phyloP scores from a whole-genome alignment of 257 asterid species.

The Orobanche coerulescens region DNA sequence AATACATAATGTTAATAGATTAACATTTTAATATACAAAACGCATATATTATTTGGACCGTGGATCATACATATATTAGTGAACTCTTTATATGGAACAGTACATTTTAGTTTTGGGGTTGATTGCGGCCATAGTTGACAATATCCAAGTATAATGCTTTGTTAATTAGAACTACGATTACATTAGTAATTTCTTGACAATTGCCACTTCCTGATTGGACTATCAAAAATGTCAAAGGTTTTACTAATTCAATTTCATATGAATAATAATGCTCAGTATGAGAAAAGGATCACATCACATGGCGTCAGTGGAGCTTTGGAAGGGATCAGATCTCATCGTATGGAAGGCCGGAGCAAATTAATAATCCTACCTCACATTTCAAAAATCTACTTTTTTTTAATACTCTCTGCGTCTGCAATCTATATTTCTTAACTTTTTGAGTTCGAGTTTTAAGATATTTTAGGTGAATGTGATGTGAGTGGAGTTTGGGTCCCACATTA shows the following conservation, averaged over 20 bases:
- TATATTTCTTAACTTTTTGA: no score
- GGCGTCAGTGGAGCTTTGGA: conserved; percentile 9
- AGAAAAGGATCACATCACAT: conserved; percentile 29
- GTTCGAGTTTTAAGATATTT: no score
- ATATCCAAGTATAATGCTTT: conserved; percentile 1
- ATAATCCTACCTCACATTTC: not conserved
- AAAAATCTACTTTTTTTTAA: no score
- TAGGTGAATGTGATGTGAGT: no score
- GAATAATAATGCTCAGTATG: conserved; percentile 14
- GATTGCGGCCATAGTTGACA: conserved; percentile 9
- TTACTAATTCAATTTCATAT: not conserved
- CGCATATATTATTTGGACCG: no score
- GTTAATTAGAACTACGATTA: conserved; percentile 17
- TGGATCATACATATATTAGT: no score
- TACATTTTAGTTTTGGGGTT: not conserved
- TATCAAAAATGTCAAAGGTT: conserved; percentile 29
- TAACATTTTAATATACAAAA: no score
- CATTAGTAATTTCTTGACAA: not conserved
- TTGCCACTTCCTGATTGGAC: conserved; percentile 24
- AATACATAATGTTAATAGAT: no score
- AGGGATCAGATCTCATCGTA: conserved; percentile 11
- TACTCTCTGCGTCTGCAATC: no score
- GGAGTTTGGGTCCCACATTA: no score
- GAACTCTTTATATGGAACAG: no score
- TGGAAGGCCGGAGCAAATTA: conserved; percentile 26